Evolutionary conservation across 371 early-diverging fungal species (phyloP), one percentile per base, ranked within the genome.

Genomic region (Actinomortierella ambigua): DNA sequence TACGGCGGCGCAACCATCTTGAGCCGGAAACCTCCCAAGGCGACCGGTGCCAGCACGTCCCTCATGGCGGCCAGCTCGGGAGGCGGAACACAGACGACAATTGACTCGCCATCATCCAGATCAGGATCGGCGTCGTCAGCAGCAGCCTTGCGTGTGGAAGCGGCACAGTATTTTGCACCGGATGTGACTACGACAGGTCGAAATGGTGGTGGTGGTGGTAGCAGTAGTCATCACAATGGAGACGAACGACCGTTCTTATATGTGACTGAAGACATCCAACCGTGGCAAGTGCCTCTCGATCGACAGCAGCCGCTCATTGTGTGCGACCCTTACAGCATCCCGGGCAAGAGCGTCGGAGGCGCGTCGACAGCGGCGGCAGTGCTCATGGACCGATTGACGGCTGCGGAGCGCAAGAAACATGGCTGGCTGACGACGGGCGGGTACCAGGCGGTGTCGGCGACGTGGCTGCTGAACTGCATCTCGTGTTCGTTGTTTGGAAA

Each of bases 381-480:
- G 28, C 18, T 17, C 28, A 18, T 48, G 8, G 11, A 9, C 7
- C 61, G 39, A 15, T 44, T 57, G 23, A 42, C 64, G 20, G 50
- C 6, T 18, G 39, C 59, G 6, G 59, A 65, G 22, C 24, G 53
- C 14, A 65, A 65, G 52, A 68, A 55, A 26, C 69, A 68, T 52
- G 63, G 59, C 3, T 68, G 69, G 69, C 59, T 68, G 47, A 34
- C 34, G 11, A 34, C 34, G 11, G 55, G 54, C 5, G 59, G 59
- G 28, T 50, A 55, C 23, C 69, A 68, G 39, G 69, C 69, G 15
- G 59, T 68, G 26, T 68, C 69, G 1, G 34, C 63, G 29, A 58
- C 57, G 22, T 68, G 69, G 69, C 15, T 68, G 3, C 44, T 68
- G n/a, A 63, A 68, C n/a, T 68, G 63, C 20, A 59, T 68, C 22